Evolutionary conservation across 2,329 filamentous ascomycete genomes (phyloP), one percentile per base, ranked within the genome.

Genomic region (Fusarium duplospermum): DNA sequence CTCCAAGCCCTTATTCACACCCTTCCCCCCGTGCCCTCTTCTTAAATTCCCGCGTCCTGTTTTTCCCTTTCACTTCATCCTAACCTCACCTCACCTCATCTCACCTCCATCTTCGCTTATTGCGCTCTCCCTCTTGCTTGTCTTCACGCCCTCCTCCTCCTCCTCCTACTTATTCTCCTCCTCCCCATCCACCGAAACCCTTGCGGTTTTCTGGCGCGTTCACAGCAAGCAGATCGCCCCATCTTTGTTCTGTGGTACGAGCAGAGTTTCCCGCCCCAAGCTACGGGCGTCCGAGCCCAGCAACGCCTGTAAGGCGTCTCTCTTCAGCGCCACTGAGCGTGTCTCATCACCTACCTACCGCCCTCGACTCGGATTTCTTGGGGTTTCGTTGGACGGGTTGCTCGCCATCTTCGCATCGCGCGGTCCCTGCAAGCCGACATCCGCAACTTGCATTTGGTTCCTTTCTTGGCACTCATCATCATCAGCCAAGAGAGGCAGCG

Each of bases 1-100:
- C 42, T 59, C 75, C 71, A 76, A 78, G 73, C 77, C 77, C 77
- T 78, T 75, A 76, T 65, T 71, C 74, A 72, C 50, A 71, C 69
- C 72, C 69, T 76, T 64, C 70, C 72, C 67, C 58, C 57, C 67
- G 63, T 74, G 66, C 57, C 75, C 60, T 69, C 64, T 66, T 70
- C 74, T 75, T 76, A 78, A 78, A 77, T 78, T 78, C 72, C 75
- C 77, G 76, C 77, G 75, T 69, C 71, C 60, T 63, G 70, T 67
- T 75, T 74, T 67, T 69, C 50, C 58, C 31, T 57, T 59, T 58
- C 24, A 52, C 56, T 47, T 63, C 62, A 61, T 54, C 76, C 66
- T 78, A 64, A 58, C 73, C 68, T 71, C 68, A 67, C 63, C 61
- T 62, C 67, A 58, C 69, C 71, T 71, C 70, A 67, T 61, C 63